Evolutionary conservation across 768 basidiomycete species (phyloP).

Genomic region (Mycena belliarum): DNA sequence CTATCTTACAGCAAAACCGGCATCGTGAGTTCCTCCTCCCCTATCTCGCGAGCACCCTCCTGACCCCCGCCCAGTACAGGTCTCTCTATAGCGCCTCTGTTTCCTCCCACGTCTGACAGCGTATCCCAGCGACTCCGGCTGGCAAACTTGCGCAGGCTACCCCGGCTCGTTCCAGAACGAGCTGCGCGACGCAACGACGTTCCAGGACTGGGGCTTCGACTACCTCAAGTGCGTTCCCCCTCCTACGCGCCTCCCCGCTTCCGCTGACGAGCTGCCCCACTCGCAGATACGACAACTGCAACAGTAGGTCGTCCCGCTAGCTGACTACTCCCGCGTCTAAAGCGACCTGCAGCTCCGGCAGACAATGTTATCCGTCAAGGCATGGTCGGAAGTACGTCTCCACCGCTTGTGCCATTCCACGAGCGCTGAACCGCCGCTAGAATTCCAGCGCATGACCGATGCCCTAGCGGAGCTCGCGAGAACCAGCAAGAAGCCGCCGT

Average conservation of each 20-base stretch:
- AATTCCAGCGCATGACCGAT: constrained; percentile 62
- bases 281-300: constrained; percentile 59
- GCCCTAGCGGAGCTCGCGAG: constrained; percentile 53
- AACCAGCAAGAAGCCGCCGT: constrained; percentile 44
- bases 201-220: constrained; percentile 68
- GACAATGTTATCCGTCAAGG: constrained; percentile 59
- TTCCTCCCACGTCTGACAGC: neutral
- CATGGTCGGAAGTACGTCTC: constrained; percentile 50
- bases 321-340: neutral
- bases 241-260: neutral
- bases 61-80: constrained; percentile 30
- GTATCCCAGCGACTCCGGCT: constrained; percentile 57
- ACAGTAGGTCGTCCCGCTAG: constrained; percentile 33
- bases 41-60: no score
- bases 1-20: constrained; percentile 37
- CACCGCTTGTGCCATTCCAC: neutral
- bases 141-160: constrained; percentile 68
- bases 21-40: constrained; percentile 44
- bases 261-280: neutral
- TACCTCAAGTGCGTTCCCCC: constrained; percentile 53
- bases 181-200: constrained; percentile 52
- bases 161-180: constrained; percentile 68
- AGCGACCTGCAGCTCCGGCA: constrained; percentile 48
- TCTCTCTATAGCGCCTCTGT: neutral
- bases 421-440: no score